Conservation (phyloP, 2,329 filamentous ascomycete species). For the Colletotrichum eremochloae region DNA sequence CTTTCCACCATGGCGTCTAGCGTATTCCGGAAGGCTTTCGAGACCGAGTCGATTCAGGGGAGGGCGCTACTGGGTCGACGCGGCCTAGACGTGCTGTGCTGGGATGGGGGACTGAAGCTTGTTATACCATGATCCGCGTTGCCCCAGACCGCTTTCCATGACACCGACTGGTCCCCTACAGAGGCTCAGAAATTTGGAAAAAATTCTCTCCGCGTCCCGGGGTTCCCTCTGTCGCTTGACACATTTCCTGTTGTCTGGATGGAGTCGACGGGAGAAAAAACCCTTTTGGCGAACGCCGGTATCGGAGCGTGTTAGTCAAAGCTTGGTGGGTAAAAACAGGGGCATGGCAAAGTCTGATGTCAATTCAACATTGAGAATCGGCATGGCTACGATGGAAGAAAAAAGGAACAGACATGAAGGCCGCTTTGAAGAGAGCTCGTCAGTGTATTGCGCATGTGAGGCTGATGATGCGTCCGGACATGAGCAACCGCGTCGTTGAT, state of each 20-base stretch:
- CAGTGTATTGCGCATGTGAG: not conserved
- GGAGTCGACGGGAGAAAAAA: constrained; percentile 2
- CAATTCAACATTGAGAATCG: too few relatives aligned
- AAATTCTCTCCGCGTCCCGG: constrained; percentile 2
- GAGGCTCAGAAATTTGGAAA: not conserved
- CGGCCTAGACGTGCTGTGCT: too few relatives aligned
- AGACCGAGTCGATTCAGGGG: not conserved
- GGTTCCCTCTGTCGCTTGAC: not conserved
- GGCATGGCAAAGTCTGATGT: not conserved
- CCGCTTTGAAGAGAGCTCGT: not conserved
- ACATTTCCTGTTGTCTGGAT: not conserved
- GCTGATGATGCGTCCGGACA: not conserved
- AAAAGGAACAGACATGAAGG: not conserved
- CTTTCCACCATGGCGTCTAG: not conserved
- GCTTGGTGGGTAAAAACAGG: not conserved
- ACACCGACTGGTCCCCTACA: not conserved
- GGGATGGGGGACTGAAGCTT: not conserved
- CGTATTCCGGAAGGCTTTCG: not conserved
- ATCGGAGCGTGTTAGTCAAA: constrained; percentile 9
- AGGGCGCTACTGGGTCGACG: not conserved
- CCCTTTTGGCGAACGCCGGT: not conserved
- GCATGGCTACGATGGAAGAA: too few relatives aligned
- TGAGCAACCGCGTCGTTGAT: not conserved
- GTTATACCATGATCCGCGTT: not conserved
- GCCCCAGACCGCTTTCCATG: constrained; percentile 2